Evolutionary conservation across 2,329 filamentous ascomycete genomes (phyloP).

Genomic region (Sclerotiophoma versabilis): DNA sequence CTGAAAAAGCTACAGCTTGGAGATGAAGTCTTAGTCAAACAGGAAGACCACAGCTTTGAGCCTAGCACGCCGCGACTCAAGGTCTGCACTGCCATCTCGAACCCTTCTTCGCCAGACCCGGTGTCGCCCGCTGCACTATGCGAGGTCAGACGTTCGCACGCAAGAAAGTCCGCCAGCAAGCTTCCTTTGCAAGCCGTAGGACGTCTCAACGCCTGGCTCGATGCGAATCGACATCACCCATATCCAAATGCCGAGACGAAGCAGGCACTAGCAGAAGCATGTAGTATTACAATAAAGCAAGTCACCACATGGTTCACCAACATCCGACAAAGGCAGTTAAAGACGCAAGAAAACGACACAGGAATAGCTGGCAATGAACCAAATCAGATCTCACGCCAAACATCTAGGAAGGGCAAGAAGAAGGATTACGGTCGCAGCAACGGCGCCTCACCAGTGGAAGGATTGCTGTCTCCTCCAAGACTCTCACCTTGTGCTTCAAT

Average conservation of each 20-base stretch:
- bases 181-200: slow-evolving; percentile 39
- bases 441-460: slow-evolving; percentile 16
- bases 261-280: slow-evolving; percentile 36
- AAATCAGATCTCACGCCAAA: slow-evolving; percentile 1
- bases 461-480: slow-evolving; percentile 19
- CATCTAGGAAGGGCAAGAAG: slow-evolving; percentile 46
- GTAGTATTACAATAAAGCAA: slow-evolving; percentile 45
- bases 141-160: slow-evolving; percentile 39
- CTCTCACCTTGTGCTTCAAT: slow-evolving; percentile 9
- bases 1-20: not conserved
- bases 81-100: slow-evolving; percentile 5
- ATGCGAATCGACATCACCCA: slow-evolving; percentile 38
- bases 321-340: slow-evolving; percentile 39
- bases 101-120: slow-evolving; percentile 6
- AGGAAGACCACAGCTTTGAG: not conserved
- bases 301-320: slow-evolving; percentile 48
- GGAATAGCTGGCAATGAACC: not conserved
- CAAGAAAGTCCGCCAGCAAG: slow-evolving; percentile 36
- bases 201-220: slow-evolving; percentile 40
- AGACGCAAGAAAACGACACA: not conserved
- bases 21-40: not conserved
- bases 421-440: slow-evolving; percentile 42
- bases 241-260: slow-evolving; percentile 44
- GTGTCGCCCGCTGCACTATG: slow-evolving; percentile 4
- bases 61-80: slow-evolving; percentile 4